Percentiles rank a stretch among this genome's conserved stretches.
Evolutionary conservation across 805 yeast species (phyloP).

Genomic region (Jamesozyma piceae): DNA sequence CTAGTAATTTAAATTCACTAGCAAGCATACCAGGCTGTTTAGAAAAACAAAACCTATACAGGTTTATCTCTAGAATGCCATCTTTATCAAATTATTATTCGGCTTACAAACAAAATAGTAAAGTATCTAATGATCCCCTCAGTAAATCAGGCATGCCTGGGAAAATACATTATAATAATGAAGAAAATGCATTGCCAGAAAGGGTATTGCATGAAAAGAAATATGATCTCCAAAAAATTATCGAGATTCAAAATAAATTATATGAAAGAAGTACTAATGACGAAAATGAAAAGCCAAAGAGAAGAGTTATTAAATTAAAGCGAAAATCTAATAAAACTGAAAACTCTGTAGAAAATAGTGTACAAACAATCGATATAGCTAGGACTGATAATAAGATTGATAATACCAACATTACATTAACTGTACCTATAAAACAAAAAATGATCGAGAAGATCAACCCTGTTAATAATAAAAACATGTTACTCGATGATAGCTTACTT

Average conservation of each 20-base stretch:
- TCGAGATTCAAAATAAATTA: conserved; percentile 26
- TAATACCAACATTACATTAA: neutral
- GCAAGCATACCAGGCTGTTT: conserved; percentile 29
- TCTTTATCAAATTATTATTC: conserved; percentile 22
- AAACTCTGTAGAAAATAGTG: no score
- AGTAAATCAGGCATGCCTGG: neutral
- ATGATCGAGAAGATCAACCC: neutral
- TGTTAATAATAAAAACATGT: neutral
- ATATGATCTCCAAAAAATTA: conserved; percentile 22
- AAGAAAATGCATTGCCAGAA: conserved; percentile 19
- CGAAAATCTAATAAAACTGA: neutral
- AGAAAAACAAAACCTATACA: conserved; percentile 28
- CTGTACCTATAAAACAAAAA: neutral
- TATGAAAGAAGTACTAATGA: conserved; percentile 25
- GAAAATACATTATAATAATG: neutral
- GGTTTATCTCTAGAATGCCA: conserved; percentile 27
- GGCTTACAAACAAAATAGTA: conserved; percentile 1
- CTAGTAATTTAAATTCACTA: conserved; percentile 34
- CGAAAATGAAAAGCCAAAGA: conserved; percentile 20
- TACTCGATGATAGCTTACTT: neutral
- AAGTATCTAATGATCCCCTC: conserved; percentile 1
- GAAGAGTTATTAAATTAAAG: conserved; percentile 20
- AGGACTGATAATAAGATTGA: neutral
- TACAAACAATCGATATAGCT: neutral
- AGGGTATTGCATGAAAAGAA: conserved; percentile 16